These are phyloP conservation scores for Senna tora DNA, from an alignment of 306 rosid genomes.

Conservation along the genomic window DNA sequence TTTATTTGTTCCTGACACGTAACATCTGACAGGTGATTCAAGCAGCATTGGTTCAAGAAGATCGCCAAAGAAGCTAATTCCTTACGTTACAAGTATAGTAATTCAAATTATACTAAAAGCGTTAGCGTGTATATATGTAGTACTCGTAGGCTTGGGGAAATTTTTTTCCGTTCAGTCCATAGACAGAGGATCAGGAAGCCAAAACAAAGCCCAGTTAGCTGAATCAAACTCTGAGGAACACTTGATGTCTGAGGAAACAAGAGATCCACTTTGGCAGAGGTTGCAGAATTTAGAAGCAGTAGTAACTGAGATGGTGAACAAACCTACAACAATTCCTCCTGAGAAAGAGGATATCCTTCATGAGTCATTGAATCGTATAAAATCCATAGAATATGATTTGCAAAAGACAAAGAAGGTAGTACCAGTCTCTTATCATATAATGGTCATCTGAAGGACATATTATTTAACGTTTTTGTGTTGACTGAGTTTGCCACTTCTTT, in stretches of 20 bases:
- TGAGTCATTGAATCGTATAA: constrained; percentile 91
- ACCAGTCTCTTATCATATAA: constrained; percentile 38
- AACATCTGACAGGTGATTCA: constrained; percentile 58
- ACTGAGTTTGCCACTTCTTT: constrained; percentile 38
- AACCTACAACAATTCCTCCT: constrained; percentile 82
- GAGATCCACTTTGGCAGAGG: constrained; percentile 80
- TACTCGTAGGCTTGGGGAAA: constrained; percentile 55
- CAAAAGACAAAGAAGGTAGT: constrained; percentile 90
- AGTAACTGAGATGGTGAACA: constrained; percentile 72
- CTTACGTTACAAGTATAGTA: constrained; percentile 46
- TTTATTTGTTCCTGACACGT: constrained; percentile 42
- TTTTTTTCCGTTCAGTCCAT: constrained; percentile 38
- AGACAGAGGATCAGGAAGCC: constrained; percentile 39
- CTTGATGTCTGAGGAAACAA: constrained; percentile 41
- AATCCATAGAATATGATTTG: constrained; percentile 82
- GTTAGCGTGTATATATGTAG: constrained; percentile 59
- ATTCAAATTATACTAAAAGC: constrained; percentile 54
- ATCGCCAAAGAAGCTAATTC: constrained; percentile 47
- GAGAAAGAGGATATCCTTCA: constrained; percentile 90
- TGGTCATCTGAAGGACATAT: constrained; percentile 29
- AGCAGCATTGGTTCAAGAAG: constrained; percentile 48
- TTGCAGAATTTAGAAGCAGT: constrained; percentile 76
- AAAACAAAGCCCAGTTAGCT: constrained; percentile 36
- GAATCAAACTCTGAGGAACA: constrained; percentile 58
- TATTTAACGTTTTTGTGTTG: constrained; percentile 31